phyloP scores from a whole-genome alignment of 176 grass and related monocot species.

The Alopecurus myosuroides region DNA sequence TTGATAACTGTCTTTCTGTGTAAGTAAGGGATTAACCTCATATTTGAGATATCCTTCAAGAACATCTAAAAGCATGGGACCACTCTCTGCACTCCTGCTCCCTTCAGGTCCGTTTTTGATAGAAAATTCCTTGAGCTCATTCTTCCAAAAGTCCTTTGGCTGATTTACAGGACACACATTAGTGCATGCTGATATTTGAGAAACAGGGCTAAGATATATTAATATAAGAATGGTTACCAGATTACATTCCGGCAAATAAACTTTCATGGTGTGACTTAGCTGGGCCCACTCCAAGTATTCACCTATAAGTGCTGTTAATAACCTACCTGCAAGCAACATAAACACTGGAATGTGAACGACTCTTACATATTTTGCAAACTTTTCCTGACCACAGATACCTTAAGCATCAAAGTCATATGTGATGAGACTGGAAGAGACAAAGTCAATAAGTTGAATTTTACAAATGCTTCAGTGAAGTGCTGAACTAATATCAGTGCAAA shows the following conservation, averaged over 20 bases:
- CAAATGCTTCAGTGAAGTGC: not conserved
- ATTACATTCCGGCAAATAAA: slow-evolving; percentile 92
- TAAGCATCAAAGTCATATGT: not conserved
- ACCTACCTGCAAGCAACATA: slow-evolving; percentile 64
- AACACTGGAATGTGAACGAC: slow-evolving; percentile 6
- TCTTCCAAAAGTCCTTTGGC: slow-evolving; percentile 96
- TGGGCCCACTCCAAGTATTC: slow-evolving; percentile 97
- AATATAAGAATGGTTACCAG: slow-evolving; percentile 56
- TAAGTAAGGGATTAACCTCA: slow-evolving; percentile 60
- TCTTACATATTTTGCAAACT: slow-evolving; percentile 6
- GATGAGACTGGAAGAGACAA: not conserved
- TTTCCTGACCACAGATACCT: not conserved
- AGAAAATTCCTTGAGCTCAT: slow-evolving; percentile 71
- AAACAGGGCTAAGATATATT: not conserved
- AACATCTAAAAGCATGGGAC: slow-evolving; percentile 86
- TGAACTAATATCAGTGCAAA: slow-evolving; percentile 4
- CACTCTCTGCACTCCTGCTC: slow-evolving; percentile 69
- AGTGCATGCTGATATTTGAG: not conserved
- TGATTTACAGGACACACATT: slow-evolving; percentile 22
- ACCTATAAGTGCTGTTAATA: slow-evolving; percentile 77
- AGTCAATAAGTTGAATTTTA: not conserved
- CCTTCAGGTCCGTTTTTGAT: slow-evolving; percentile 61
- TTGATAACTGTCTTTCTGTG: not conserved
- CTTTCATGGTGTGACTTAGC: slow-evolving; percentile 86
- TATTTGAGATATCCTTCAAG: slow-evolving; percentile 97